Conservation (phyloP, 2,329 filamentous ascomycete genomes). For the Epicoccum sorghinum region DNA sequence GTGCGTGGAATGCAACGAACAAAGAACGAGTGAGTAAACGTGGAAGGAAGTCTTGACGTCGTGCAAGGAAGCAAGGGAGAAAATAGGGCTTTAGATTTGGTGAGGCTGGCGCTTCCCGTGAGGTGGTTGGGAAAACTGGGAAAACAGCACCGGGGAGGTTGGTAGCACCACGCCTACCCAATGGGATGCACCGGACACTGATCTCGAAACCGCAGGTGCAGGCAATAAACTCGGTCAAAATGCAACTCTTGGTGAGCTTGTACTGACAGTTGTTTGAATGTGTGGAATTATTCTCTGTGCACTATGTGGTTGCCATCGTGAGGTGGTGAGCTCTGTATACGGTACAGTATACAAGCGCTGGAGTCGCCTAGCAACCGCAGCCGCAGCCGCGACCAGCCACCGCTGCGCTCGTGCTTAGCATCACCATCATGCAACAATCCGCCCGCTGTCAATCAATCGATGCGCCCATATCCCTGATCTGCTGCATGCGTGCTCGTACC, state of each 20-base stretch:
- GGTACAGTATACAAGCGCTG: conserved; percentile 1
- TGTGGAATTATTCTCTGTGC: not conserved
- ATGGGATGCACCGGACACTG: not conserved
- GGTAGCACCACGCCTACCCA: not conserved
- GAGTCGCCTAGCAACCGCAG: not conserved
- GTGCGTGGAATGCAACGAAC: conserved; percentile 13
- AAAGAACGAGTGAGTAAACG: conserved; percentile 11
- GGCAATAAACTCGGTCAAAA: not conserved
- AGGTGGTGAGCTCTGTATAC: not conserved
- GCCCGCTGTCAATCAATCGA: conserved; percentile 4
- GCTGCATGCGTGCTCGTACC: conserved; percentile 7
- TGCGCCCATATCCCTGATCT: conserved; percentile 2
- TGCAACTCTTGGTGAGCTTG: conserved; percentile 1
- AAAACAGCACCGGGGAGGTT: not conserved
- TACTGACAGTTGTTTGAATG: not conserved
- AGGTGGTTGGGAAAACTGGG: conserved; percentile 21
- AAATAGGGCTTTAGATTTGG: conserved; percentile 42
- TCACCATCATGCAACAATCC: conserved; percentile 7
- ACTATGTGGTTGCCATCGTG: not conserved
- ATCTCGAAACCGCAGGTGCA: conserved; percentile 1
- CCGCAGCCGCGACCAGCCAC: conserved; percentile 4
- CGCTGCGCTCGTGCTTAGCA: not conserved
- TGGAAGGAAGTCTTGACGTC: conserved; percentile 14
- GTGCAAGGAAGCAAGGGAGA: conserved; percentile 26
- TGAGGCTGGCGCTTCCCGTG: conserved; percentile 27